These are phyloP conservation scores for Cyclotella atomus DNA, from an alignment of 108 stramenopile species.

Conservation along the genomic window DNA sequence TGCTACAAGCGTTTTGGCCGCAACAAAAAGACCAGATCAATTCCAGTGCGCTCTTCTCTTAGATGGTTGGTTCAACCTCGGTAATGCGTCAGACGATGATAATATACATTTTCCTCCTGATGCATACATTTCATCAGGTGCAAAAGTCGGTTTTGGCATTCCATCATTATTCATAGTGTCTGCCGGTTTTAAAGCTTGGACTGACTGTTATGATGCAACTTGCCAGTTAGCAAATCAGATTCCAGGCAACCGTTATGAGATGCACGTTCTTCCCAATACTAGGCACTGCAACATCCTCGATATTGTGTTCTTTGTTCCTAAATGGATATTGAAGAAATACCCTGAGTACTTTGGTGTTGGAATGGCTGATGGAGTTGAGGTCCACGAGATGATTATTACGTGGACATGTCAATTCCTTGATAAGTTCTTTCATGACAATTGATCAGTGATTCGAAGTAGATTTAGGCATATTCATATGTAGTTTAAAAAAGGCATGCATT, in stretches of 20 bases:
- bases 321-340: neutral
- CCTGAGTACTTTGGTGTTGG: conserved; percentile 22
- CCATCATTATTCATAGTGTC: conserved; percentile 62
- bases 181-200: conserved; percentile 41
- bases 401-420: conserved; percentile 31
- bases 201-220: conserved; percentile 49
- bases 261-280: conserved; percentile 51
- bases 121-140: conserved; percentile 40
- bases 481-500: no score
- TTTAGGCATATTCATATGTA: no score
- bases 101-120: conserved; percentile 61
- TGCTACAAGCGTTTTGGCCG: conserved; percentile 47
- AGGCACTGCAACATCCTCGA: conserved; percentile 65
- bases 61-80: conserved; percentile 67
- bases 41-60: conserved; percentile 57
- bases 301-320: conserved; percentile 55
- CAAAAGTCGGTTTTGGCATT: conserved; percentile 17
- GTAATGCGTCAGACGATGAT: conserved; percentile 30
- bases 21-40: conserved; percentile 25
- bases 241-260: conserved; percentile 13
- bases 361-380: conserved; percentile 24
- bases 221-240: conserved; percentile 28
- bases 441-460: no score
- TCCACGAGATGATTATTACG: conserved; percentile 26
- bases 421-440: neutral